phyloP scores from a whole-genome alignment of 108 stramenopile genomes.

The Cylindrotheca fusiformis region DNA sequence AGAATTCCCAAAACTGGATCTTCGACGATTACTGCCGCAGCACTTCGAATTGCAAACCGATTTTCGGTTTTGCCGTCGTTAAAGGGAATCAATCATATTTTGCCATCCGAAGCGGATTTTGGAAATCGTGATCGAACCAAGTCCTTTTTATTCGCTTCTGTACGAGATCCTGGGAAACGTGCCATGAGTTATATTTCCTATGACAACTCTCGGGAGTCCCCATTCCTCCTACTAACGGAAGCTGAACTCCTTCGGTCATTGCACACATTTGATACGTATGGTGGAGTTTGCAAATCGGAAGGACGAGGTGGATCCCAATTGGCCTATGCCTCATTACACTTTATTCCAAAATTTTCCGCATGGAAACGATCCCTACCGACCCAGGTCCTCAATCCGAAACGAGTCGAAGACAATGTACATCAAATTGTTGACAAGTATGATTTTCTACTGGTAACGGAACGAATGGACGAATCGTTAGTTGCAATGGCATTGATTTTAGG shows the following conservation, averaged over 20 bases:
- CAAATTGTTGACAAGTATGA: slow-evolving; percentile 38
- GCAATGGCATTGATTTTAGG: slow-evolving; percentile 30
- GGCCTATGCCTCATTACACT: neutral
- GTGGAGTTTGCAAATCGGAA: slow-evolving; percentile 10
- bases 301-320: slow-evolving; percentile 33
- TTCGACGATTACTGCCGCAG: slow-evolving; percentile 1
- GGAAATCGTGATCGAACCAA: neutral
- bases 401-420: slow-evolving; percentile 2
- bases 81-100: no score
- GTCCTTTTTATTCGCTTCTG: slow-evolving; percentile 25
- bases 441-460: slow-evolving; percentile 46
- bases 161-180: slow-evolving; percentile 34
- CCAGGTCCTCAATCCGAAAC: neutral
- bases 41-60: neutral
- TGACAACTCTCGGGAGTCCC: slow-evolving; percentile 28
- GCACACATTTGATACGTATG: neutral
- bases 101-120: neutral
- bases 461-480: slow-evolving; percentile 53
- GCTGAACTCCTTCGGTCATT: neutral
- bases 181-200: slow-evolving; percentile 15
- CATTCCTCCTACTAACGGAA: neutral
- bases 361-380: slow-evolving; percentile 1
- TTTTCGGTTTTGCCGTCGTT: neutral
- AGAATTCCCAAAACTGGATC: slow-evolving; percentile 6
- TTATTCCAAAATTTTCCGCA: slow-evolving; percentile 1